Evolutionary conservation across 1,284 basidiomycete species (phyloP).

Genomic region (Ustilago nuda): DNA sequence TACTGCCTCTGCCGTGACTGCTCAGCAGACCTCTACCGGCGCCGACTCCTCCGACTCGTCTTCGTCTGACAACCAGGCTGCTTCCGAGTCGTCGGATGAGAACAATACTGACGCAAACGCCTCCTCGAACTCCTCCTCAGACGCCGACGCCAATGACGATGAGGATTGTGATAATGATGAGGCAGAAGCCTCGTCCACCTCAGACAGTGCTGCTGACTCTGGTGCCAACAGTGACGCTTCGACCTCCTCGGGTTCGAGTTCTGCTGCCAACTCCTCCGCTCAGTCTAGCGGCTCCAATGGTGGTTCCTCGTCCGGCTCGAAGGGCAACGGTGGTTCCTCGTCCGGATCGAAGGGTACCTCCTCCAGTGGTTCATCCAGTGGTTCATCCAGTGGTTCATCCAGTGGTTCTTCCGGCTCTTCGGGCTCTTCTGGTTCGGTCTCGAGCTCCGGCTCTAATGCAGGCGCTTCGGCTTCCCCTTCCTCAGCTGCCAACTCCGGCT

Average conservation of each 20-base stretch:
- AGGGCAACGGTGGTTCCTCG: constrained; percentile 5
- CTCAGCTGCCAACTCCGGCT: constrained; percentile 15
- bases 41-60: constrained; percentile 10
- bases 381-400: background rate
- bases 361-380: constrained; percentile 5
- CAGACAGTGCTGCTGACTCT: constrained; percentile 5
- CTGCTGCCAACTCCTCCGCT: constrained; percentile 16
- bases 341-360: constrained; percentile 12
- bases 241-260: constrained; percentile 5
- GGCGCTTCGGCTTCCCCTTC: constrained; percentile 11
- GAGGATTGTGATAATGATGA: constrained; percentile 14
- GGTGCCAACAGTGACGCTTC: constrained; percentile 2
- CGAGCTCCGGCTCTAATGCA: constrained; percentile 12
- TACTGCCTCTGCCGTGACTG: constrained; percentile 11
- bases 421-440: constrained; percentile 10
- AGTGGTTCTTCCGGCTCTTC: constrained; percentile 5
- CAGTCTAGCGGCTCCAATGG: constrained; percentile 13
- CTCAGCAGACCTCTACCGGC: constrained; percentile 20
- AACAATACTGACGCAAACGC: constrained; percentile 3
- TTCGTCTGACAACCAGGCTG: constrained; percentile 16
- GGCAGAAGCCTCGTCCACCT: background rate
- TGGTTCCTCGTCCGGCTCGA: constrained; percentile 9
- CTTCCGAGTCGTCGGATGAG: constrained; percentile 12
- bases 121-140: background rate
- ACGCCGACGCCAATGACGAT: constrained; percentile 3